Conservation (phyloP, 2,329 filamentous ascomycete genomes). For the Diaporthe australafricana region DNA sequence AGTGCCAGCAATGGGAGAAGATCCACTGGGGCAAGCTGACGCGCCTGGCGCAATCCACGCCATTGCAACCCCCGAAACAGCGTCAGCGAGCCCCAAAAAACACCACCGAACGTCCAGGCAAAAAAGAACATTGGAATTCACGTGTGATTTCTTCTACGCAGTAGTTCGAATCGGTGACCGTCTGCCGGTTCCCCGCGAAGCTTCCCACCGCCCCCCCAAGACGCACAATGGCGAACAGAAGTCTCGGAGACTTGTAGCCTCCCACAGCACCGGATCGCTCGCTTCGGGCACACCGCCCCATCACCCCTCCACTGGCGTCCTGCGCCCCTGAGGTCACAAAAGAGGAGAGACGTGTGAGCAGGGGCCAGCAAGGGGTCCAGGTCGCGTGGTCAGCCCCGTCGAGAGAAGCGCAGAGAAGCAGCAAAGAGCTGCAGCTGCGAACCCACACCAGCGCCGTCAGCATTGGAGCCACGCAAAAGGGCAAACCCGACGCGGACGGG, state of each 20-base stretch:
- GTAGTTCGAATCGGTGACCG: constrained; percentile 1
- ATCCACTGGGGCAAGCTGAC: constrained; percentile 9
- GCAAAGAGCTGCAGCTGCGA: neutral
- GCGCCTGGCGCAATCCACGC: constrained; percentile 17
- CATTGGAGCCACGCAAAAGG: constrained; percentile 31
- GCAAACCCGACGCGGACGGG: neutral
- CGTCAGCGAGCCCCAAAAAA: neutral
- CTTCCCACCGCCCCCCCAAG: neutral
- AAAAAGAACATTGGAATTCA: neutral
- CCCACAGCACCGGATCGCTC: constrained; percentile 2
- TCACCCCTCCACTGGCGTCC: neutral
- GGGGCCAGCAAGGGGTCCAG: neutral
- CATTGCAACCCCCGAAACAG: neutral
- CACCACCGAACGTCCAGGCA: constrained; percentile 3
- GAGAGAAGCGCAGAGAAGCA: neutral
- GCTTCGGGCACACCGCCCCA: constrained; percentile 30
- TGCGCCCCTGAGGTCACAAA: constrained; percentile 14
- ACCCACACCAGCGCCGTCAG: constrained; percentile 15
- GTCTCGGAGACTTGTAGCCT: constrained; percentile 19
- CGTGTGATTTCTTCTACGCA: neutral
- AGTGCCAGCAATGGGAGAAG: neutral
- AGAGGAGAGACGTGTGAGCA: neutral
- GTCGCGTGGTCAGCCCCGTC: neutral
- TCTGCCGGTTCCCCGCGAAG: constrained; percentile 4
- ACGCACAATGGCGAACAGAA: constrained; percentile 13